A percentile compares a stretch with the other conserved stretches of the same genome.
These are phyloP conservation scores for Neurospora discreta DNA, from an alignment of 495 filamentous ascomycete genomes.

Conservation along the genomic window DNA sequence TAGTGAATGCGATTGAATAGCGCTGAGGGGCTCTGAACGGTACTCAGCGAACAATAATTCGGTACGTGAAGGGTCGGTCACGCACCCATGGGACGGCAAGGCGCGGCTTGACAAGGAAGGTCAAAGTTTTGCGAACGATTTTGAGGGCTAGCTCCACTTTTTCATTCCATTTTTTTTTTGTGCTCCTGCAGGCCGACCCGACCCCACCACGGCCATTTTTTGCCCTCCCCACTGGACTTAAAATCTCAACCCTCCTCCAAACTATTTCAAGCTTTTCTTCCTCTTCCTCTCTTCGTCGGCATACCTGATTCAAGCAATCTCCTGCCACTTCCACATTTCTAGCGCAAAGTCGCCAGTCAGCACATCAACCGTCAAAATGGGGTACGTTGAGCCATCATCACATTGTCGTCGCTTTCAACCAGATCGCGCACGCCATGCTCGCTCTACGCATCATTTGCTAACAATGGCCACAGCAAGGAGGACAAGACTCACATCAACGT, in stretches of 20 bases:
- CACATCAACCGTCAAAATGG: slow-evolving; percentile 21
- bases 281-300: slow-evolving; percentile 24
- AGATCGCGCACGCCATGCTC: background rate
- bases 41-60: background rate
- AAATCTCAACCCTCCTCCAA: slow-evolving; percentile 22
- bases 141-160: slow-evolving; percentile 19
- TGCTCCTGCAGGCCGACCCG: background rate
- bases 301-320: slow-evolving; percentile 29
- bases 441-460: slow-evolving; percentile 6
- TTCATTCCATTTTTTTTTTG: slow-evolving; percentile 13
- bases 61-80: background rate
- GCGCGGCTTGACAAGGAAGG: slow-evolving; percentile 10
- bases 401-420: background rate
- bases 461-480: slow-evolving; percentile 56
- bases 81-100: slow-evolving; percentile 11
- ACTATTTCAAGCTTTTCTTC: slow-evolving; percentile 9
- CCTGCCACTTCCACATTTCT: slow-evolving; percentile 21
- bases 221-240: slow-evolving; percentile 17
- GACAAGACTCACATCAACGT: slow-evolving; percentile 84
- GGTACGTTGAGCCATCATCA: slow-evolving; percentile 7
- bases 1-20: background rate
- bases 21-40: background rate
- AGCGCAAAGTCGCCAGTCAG: slow-evolving; percentile 14
- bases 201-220: slow-evolving; percentile 13
- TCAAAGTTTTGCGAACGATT: slow-evolving; percentile 5